These are phyloP conservation scores for Zygotorulaspora florentina DNA, from an alignment of 805 yeast species.

Conservation along the genomic window DNA sequence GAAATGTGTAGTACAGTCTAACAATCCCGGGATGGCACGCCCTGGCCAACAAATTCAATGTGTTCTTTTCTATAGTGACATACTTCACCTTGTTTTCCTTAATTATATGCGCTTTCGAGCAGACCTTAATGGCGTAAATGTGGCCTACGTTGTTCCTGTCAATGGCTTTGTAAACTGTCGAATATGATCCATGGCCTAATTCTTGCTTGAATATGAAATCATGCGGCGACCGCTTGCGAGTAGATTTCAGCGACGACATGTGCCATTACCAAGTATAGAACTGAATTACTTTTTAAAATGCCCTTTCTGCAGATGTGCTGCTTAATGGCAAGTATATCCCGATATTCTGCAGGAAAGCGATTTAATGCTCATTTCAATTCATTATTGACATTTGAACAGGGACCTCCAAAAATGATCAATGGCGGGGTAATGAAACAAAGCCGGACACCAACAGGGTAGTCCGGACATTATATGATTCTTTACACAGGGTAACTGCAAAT, in stretches of 20 bases:
- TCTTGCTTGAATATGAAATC: conserved; percentile 35
- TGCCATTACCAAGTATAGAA: conserved; percentile 11
- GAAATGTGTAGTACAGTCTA: conserved; percentile 88
- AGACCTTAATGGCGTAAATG: conserved; percentile 85
- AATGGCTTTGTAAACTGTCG: conserved; percentile 84
- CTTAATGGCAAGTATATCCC: background rate
- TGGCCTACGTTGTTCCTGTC: conserved; percentile 49
- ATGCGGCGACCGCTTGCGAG: conserved; percentile 31
- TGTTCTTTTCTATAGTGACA: conserved; percentile 90
- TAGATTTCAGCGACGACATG: conserved; percentile 14
- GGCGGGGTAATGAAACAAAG: no score
- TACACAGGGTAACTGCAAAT: no score
- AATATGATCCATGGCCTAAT: conserved; percentile 92
- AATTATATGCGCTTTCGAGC: conserved; percentile 88
- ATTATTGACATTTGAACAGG: no score
- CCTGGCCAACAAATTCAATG: conserved; percentile 62
- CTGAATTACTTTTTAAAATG: no score
- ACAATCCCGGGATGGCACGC: conserved; percentile 96
- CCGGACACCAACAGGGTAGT: background rate
- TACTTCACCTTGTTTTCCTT: conserved; percentile 92
- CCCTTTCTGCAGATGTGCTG: background rate
- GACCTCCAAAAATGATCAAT: no score
- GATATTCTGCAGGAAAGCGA: no score
- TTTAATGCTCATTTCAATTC: no score
- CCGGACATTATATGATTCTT: no score